Conservation (phyloP, 2,329 filamentous ascomycete genomes). For the Colletotrichum chrysophilum region DNA sequence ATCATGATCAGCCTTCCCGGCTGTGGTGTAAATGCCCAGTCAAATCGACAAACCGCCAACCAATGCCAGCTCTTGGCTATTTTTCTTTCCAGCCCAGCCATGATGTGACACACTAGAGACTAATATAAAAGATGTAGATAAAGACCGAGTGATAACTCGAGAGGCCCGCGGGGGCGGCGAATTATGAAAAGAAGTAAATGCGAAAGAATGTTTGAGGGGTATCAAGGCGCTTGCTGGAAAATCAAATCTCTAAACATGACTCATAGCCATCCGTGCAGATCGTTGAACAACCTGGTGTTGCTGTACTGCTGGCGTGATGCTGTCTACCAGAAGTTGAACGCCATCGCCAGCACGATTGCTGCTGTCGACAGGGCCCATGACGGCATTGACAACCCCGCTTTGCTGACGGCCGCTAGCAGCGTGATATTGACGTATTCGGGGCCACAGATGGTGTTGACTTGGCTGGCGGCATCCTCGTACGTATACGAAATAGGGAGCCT, state of each 20-base stretch:
- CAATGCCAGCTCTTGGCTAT: background rate
- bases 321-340: background rate
- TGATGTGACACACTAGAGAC: background rate
- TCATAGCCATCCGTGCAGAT: slow-evolving; percentile 2
- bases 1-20: background rate
- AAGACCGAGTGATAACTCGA: background rate
- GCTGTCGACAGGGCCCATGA: slow-evolving; percentile 3
- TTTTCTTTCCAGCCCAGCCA: background rate
- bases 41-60: background rate
- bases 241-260: slow-evolving; percentile 22
- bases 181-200: background rate
- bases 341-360: background rate
- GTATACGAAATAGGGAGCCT: slow-evolving; percentile 70
- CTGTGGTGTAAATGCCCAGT: background rate
- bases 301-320: background rate
- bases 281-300: background rate
- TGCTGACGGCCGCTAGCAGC: slow-evolving; percentile 43
- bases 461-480: slow-evolving; percentile 73
- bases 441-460: slow-evolving; percentile 73
- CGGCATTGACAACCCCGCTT: slow-evolving; percentile 20
- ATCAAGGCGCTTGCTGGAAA: slow-evolving; percentile 23
- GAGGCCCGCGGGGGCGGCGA: background rate
- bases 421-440: slow-evolving; percentile 61
- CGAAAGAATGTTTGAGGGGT: slow-evolving; percentile 11
- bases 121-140: background rate